A percentile compares a stretch with the other conserved stretches of the same genome.
phyloP scores from a whole-genome alignment of 1,139 yeast genomes.

The Magnusiomyces ingens region DNA sequence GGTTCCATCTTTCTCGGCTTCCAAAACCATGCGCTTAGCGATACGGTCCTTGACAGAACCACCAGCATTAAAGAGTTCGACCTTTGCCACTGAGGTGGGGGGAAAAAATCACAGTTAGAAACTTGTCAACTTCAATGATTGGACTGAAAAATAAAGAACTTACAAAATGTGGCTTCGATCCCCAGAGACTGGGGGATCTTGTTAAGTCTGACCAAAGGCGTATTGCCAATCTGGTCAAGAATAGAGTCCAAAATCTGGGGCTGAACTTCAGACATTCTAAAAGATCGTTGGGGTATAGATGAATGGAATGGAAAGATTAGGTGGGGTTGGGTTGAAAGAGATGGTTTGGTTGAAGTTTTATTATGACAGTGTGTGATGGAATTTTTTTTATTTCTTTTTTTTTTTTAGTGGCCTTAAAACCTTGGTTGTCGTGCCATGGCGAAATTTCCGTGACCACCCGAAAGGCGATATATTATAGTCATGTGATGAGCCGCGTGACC shows the following conservation, averaged over 20 bases:
- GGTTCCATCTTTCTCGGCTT: slow-evolving; percentile 72
- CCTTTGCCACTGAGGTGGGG: slow-evolving; percentile 40
- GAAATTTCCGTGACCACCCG: too few species aligned
- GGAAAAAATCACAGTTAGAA: neutral
- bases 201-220: slow-evolving; percentile 70
- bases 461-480: too few species aligned
- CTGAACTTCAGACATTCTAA: slow-evolving; percentile 9
- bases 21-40: slow-evolving; percentile 60
- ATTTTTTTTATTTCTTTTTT: too few species aligned
- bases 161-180: slow-evolving; percentile 47
- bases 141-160: slow-evolving; percentile 11
- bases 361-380: too few species aligned
- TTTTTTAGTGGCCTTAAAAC: too few species aligned
- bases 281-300: neutral
- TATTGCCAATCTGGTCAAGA: slow-evolving; percentile 72
- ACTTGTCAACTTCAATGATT: neutral
- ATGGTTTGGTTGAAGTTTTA: too few species aligned
- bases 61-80: slow-evolving; percentile 62
- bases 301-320: too few species aligned
- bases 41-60: slow-evolving; percentile 66
- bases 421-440: too few species aligned
- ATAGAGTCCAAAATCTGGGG: slow-evolving; percentile 25
- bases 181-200: slow-evolving; percentile 73
- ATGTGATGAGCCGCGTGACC: too few species aligned
- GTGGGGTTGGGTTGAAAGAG: too few species aligned